A percentile compares a stretch with the other conserved stretches of the same genome.
Conservation (phyloP, 2,329 filamentous ascomycete species). For the Thielaviopsis ethacetica region DNA sequence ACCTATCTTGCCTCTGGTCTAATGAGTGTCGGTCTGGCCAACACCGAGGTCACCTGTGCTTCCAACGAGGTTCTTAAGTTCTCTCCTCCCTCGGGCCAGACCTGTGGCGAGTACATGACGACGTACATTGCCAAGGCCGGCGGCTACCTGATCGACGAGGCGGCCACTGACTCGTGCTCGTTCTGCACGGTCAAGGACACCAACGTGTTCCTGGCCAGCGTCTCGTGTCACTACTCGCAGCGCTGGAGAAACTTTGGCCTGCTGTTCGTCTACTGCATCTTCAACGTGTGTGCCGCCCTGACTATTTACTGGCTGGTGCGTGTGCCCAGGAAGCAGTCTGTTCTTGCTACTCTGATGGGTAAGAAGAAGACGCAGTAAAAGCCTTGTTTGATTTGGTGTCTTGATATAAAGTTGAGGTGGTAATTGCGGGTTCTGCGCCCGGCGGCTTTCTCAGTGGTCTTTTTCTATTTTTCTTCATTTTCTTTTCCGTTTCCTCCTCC, state of each 20-base stretch:
- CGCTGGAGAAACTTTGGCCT: slow-evolving; percentile 56
- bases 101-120: slow-evolving; percentile 42
- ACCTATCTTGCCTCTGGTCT: slow-evolving; percentile 66
- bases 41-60: slow-evolving; percentile 48
- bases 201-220: slow-evolving; percentile 31
- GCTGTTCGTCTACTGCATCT: slow-evolving; percentile 40
- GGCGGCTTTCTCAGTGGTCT: background rate
- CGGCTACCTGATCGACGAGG: slow-evolving; percentile 35
- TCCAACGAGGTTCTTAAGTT: slow-evolving; percentile 54
- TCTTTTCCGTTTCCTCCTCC: slow-evolving; percentile 1
- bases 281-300: slow-evolving; percentile 40
- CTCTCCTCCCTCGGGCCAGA: slow-evolving; percentile 38
- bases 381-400: background rate
- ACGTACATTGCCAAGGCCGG: slow-evolving; percentile 30
- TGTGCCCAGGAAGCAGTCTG: slow-evolving; percentile 25
- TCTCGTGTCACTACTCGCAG: slow-evolving; percentile 37
- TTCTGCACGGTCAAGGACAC: slow-evolving; percentile 38
- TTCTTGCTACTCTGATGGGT: slow-evolving; percentile 14
- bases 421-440: background rate
- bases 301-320: slow-evolving; percentile 38
- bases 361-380: slow-evolving; percentile 20
- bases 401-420: background rate
- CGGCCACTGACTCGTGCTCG: slow-evolving; percentile 32
- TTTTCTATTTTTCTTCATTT: background rate
- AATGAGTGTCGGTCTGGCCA: slow-evolving; percentile 52